Base-by-base conservation (phyloP, 805 yeast species). In the Hanseniaspora mollemarum region DNA sequence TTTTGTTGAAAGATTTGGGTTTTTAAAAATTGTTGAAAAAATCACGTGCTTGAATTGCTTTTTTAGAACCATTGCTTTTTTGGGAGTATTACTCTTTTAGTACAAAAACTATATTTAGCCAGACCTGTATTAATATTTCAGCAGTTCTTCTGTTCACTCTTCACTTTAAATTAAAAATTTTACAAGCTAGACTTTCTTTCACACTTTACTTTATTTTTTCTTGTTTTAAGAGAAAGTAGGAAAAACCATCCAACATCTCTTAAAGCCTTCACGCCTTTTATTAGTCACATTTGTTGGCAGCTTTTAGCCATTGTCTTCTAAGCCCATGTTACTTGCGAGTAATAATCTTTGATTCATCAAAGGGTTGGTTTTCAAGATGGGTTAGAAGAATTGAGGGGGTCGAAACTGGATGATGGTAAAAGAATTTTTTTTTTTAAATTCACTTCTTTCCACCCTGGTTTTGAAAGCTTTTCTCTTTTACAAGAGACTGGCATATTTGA, bases 321-420 rank as follows among this genome's bases (percentile, higher is more conserved):
- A 22, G 29, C 39, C 50, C 50, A 39, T 46, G 38, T 46, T 46
- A 39, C 50, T 46, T 46, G 50, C 50, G 50, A 46, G 50, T 39
- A 46, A 46, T 46, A 46, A 46, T 46, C 50, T 46, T 39, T 40
- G 36, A 36, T 22, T 38, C 16, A 18, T 24, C 36, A 25, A 29
- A 46, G 50, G 50, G 50, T 46, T 46, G 50, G 50, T 31, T 46
- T 46, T 39, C 16, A 15, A 45, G 35, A 28, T 24, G n/a, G 50
- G 25, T 38, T 19, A 32, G 12, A 21, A 46, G 50, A 46, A 46
- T 46, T 46, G 50, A 46, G 39, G 50, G 50, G 37, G 50, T 54
- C 62, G 64, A 62, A 65, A 65, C 67, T 64, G 55, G 67, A 62
- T 60, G 58, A 58, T 62, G 68, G 67, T 46, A 65, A 35, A 65